These are phyloP conservation scores for Dipteronia dyeriana DNA, from an alignment of 345 rosid species.

Conservation along the genomic window DNA sequence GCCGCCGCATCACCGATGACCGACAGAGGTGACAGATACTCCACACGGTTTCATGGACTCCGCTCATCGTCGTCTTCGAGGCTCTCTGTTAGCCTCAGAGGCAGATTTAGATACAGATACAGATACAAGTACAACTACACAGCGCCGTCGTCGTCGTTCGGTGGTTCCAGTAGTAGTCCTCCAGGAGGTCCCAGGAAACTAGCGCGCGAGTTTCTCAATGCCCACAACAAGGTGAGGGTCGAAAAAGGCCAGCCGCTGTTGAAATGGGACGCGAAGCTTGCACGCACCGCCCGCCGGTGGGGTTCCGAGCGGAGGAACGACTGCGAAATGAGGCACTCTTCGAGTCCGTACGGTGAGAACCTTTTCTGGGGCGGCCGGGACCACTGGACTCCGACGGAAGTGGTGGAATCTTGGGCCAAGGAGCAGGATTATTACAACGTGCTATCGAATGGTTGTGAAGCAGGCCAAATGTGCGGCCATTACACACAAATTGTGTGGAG, in stretches of 20 bases:
- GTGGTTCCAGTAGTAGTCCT: too few relatives aligned
- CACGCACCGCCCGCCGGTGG: constrained; percentile 29
- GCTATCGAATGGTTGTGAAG: constrained; percentile 18
- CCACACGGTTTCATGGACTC: too few relatives aligned
- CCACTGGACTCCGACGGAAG: constrained; percentile 33
- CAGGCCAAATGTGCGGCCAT: constrained; percentile 48
- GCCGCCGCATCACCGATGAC: neutral
- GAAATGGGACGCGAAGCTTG: constrained; percentile 36
- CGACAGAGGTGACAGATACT: too few relatives aligned
- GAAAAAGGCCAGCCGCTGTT: constrained; percentile 33
- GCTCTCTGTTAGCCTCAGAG: too few relatives aligned
- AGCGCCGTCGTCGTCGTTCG: too few relatives aligned
- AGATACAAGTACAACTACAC: too few relatives aligned
- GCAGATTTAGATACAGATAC: too few relatives aligned
- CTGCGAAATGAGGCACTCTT: constrained; percentile 47
- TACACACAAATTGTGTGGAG: constrained; percentile 58
- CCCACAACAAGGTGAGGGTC: constrained; percentile 37
- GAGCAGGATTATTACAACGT: constrained; percentile 36
- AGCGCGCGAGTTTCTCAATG: constrained; percentile 28
- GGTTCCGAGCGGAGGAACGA: constrained; percentile 12
- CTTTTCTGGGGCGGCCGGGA: constrained; percentile 40
- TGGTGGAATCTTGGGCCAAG: constrained; percentile 42
- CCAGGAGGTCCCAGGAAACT: neutral
- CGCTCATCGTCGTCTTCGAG: too few relatives aligned
- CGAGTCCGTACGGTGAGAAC: constrained; percentile 50